Percentiles rank a stretch among this genome's conserved stretches.
phyloP scores from a whole-genome alignment of 1,139 yeast species.

The Debaryomyces nepalensis region DNA sequence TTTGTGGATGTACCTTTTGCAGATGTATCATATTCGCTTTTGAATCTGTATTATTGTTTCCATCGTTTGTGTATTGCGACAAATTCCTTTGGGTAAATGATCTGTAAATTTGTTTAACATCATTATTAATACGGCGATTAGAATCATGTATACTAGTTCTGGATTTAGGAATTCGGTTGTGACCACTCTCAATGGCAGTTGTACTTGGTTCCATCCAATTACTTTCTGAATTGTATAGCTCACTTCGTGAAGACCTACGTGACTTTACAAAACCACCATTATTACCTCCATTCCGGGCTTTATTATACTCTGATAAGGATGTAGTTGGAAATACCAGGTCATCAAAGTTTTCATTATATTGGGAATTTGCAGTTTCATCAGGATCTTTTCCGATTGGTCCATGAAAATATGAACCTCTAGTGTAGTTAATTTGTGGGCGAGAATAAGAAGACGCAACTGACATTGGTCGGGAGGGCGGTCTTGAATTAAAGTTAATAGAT shows the following conservation, averaged over 20 bases:
- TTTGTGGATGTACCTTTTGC: conserved; percentile 17
- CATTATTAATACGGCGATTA: conserved; percentile 19
- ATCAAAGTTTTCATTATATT: conserved; percentile 16
- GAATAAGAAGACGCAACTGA: conserved; percentile 32
- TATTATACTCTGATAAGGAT: conserved; percentile 42
- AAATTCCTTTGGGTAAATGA: conserved; percentile 43
- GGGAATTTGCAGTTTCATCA: conserved; percentile 14
- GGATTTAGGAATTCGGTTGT: conserved; percentile 25
- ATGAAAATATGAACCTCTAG: conserved; percentile 13
- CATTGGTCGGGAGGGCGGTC: conserved; percentile 36
- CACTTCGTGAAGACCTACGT: conserved; percentile 47
- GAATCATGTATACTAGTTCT: conserved; percentile 21
- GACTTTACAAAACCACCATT: conserved; percentile 22
- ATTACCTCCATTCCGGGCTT: conserved; percentile 26
- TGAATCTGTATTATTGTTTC: conserved; percentile 13
- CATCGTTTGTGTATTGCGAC: conserved; percentile 15
- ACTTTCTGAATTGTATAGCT: conserved; percentile 43
- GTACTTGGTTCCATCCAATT: conserved; percentile 51
- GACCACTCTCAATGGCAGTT: conserved; percentile 9
- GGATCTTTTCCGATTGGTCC: conserved; percentile 6
- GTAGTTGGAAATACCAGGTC: conserved; percentile 40
- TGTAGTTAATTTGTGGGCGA: conserved; percentile 15
- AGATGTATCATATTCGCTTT: conserved; percentile 16
- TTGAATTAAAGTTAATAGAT: conserved; percentile 31
- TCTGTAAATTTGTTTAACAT: conserved; percentile 39